Evolutionary conservation across 192 early-diverging fungal species (phyloP), one percentile per base, ranked within the genome.

Genomic region (Gaertneriomyces semiglobifer): DNA sequence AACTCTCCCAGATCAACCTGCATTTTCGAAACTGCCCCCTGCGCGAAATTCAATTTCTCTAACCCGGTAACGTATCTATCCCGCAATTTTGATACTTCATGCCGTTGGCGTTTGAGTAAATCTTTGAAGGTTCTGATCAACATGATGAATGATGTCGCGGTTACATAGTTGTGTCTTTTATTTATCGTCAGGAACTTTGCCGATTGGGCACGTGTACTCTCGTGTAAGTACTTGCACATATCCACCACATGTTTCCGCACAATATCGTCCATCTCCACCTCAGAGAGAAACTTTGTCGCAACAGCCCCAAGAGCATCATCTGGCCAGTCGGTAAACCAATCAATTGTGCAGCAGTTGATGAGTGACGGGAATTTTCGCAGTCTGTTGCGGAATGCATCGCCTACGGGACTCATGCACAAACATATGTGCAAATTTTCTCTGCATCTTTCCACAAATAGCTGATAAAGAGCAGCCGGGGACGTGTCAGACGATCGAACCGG

Each of bases 311-410:
- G 57, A 2, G 84, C 84, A 65, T 85, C 84, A 18, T 84, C 70
- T 2, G 84, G 84, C 84, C 84, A 85, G 50, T 81, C 84, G 10
- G 73, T 75, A 69, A 85, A 85, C 84, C 84, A 85, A 66, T 85
- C 78, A 45, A 85, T 85, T 12, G 84, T 85, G 58, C 84, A 85
- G 61, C 84, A 85, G 65, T 85, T 85, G 54, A 85, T 69, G 16
- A 85, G 71, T 9, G 80, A 82, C 0, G 84, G 84, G 52, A 85
- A 85, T 59, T 85, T 81, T 41, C 84, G 40, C 50, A 85, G 60
- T 5, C 84, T 66, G 47, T 77, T 81, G 52, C 84, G 56, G 69
- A 85, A 85, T 5, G 84, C 81, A 52, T 85, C 84, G 9, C 84
- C 84, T 44, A 85, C 82, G 12, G 84, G 84, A 66, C 75, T 78